A percentile compares a stretch with the other conserved stretches of the same genome.
These are phyloP conservation scores for Penicillium sp. DNA, from an alignment of 2,329 filamentous ascomycete genomes.

Conservation along the genomic window DNA sequence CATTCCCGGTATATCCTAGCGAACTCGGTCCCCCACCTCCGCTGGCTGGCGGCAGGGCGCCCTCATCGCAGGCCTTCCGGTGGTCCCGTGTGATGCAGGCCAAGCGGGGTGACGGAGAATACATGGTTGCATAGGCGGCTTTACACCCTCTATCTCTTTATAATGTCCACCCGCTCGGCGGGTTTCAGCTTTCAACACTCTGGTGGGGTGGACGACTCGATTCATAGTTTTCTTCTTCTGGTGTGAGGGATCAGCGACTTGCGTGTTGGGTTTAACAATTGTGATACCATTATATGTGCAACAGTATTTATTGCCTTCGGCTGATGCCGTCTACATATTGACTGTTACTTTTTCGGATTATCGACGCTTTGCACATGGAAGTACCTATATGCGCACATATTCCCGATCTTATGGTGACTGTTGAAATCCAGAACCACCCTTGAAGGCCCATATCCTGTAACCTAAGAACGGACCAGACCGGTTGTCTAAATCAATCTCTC, in stretches of 20 bases:
- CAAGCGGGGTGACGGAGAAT: constrained; percentile 38
- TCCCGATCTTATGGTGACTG: not conserved
- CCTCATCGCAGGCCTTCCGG: constrained; percentile 31
- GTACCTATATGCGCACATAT: not conserved
- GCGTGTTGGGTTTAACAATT: constrained; percentile 9
- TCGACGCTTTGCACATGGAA: not conserved
- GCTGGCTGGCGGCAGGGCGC: constrained; percentile 14
- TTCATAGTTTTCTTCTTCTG: not conserved
- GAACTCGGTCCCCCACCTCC: constrained; percentile 16
- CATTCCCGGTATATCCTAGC: constrained; percentile 22
- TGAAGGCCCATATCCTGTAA: not conserved
- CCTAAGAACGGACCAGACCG: too few relatives aligned
- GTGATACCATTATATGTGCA: constrained; percentile 19
- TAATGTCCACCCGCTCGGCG: not conserved
- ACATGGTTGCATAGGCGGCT: constrained; percentile 35
- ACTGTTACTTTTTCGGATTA: not conserved
- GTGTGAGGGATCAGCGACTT: constrained; percentile 11
- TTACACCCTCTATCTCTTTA: not conserved
- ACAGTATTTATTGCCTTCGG: constrained; percentile 1
- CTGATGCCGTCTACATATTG: not conserved
- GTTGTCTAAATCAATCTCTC: too few relatives aligned
- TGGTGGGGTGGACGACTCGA: not conserved
- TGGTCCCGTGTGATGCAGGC: constrained; percentile 39
- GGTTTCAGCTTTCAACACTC: constrained; percentile 5
- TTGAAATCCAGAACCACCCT: not conserved